Conservation (phyloP, 2,329 filamentous ascomycete genomes). For the Colletotrichum chrysophilum region DNA sequence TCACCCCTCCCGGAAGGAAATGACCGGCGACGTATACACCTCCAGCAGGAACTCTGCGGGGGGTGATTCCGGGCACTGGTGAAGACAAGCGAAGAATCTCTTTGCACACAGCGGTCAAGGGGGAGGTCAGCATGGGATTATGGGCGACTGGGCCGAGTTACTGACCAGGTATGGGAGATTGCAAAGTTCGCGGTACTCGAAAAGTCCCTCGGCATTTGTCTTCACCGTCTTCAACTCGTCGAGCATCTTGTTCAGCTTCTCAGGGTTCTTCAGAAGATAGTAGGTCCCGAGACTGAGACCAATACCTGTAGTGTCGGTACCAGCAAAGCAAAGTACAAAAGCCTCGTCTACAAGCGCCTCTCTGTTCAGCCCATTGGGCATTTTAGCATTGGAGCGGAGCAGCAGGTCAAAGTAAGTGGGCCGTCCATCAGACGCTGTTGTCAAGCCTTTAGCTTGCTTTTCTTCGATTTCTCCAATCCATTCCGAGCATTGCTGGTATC, state of each 20-base stretch:
- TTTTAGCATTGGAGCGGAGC: neutral
- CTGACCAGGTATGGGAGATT: neutral
- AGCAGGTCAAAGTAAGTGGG: neutral
- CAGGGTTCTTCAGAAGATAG: neutral
- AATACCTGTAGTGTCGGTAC: neutral
- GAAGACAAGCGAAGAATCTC: neutral
- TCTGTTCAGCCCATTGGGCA: neutral
- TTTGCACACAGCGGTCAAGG: neutral
- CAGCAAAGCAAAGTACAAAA: neutral
- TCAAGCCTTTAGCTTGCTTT: neutral
- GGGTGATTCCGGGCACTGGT: neutral
- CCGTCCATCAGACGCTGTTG: neutral
- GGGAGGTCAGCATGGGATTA: neutral
- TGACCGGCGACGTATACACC: neutral
- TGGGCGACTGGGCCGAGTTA: accelerated
- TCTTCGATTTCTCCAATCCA: neutral
- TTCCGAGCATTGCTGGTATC: neutral
- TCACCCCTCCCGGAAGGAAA: neutral
- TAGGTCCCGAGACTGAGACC: neutral
- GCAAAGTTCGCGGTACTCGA: neutral
- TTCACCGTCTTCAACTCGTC: neutral
- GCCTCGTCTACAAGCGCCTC: neutral
- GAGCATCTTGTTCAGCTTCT: neutral
- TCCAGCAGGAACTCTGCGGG: neutral
- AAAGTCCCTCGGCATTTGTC: neutral